Evolutionary conservation across 2,329 filamentous ascomycete species (phyloP), one percentile per base, ranked within the genome.

Genomic region (Fusarium nelsonii): DNA sequence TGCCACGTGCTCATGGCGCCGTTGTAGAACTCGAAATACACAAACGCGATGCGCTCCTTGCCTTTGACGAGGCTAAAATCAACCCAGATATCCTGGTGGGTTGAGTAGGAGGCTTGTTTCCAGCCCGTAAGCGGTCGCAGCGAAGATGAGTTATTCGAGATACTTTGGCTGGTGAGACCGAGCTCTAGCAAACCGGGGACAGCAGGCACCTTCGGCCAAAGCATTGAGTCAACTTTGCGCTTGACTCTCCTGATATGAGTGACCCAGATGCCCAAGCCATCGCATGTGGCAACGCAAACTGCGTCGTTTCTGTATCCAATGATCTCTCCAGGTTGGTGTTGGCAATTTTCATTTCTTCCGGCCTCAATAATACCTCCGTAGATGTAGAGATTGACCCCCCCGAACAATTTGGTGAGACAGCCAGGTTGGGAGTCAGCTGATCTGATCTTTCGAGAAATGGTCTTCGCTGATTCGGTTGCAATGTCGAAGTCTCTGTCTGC

Each of bases 1-100:
- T 69, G 60, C 6, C 43, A 26, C 0, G 66, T 69, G 41, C 61
- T 65, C 66, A 69, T 69, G 18, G 66, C 61, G 5, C 66, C 66
- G 14, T 69, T 69, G 32, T 69, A 69, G 34, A 69, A 69, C 7
- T 65, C 52, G 6, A 69, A 69, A 16, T 69, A 69, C 15, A 69
- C 49, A 3, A 52, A 65, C 4, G 65, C 66, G 2, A 69, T 44
- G 28, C 58, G 48, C 2, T 44, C 49, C 33, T 52, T 49, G 18
- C 51, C 51, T 18, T 48, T 10, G 18, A 51, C 28, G 3, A 39
- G 10, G 2, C 18, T 32, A 30, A 65, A 61, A 8, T 65, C 61
- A 4, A 65, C n/a, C 63, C 63, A 65, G 10, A 61, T 23, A 6
- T 65, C 46, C n/a, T 65, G 61, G 4, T 50, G 28, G 3, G 63